These are phyloP conservation scores for Diaporthe citrichinensis DNA, from an alignment of 2,329 filamentous ascomycete species.

Conservation along the genomic window DNA sequence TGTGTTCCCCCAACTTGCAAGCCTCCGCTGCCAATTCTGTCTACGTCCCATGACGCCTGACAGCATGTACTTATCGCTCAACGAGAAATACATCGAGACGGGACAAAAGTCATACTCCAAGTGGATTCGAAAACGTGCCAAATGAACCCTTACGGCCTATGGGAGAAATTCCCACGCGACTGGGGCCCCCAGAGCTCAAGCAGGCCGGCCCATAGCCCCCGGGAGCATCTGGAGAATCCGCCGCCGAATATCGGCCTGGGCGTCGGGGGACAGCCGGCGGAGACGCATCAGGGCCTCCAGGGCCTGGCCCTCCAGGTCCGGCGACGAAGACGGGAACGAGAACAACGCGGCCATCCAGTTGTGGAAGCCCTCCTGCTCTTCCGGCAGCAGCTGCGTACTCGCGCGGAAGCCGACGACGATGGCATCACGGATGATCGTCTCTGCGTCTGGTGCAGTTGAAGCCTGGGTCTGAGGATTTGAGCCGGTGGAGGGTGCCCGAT, in stretches of 20 bases:
- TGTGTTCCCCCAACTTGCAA: not conserved
- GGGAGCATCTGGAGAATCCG: not conserved
- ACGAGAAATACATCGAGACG: too few relatives aligned
- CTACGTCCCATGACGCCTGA: too few relatives aligned
- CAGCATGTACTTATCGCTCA: not conserved
- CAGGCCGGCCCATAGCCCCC: not conserved
- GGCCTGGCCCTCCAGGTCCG: not conserved
- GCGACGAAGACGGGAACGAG: not conserved
- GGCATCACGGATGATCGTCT: not conserved
- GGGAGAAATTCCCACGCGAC: not conserved
- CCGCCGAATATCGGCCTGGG: not conserved
- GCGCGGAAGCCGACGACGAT: not conserved
- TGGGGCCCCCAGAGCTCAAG: not conserved
- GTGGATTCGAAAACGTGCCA: not conserved
- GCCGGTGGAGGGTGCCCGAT: not conserved
- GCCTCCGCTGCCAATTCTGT: too few relatives aligned
- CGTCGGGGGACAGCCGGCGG: not conserved
- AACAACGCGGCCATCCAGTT: not conserved
- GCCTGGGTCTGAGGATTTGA: not conserved
- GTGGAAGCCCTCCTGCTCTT: not conserved
- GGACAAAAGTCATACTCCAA: not conserved
- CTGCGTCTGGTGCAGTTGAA: not conserved
- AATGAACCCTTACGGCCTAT: too few relatives aligned
- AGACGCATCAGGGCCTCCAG: not conserved
- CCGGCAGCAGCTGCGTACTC: not conserved